Percentiles rank a stretch among this genome's conserved stretches.
Conservation (phyloP, 139 green algal genomes). For the Chlamydomonas sp. region DNA sequence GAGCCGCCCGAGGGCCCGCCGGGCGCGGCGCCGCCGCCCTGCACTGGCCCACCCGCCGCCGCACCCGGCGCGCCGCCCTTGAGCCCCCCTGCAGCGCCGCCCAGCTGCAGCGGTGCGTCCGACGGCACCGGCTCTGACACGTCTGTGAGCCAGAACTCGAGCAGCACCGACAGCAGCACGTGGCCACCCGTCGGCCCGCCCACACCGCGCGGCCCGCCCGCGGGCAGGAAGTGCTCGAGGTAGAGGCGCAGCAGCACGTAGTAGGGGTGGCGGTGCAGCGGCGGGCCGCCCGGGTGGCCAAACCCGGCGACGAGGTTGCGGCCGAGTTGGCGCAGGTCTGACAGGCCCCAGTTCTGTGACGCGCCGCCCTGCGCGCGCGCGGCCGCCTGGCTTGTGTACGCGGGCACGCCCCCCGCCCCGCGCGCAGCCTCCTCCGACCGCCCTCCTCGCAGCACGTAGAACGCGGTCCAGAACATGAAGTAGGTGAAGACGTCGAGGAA, state of each 20-base stretch:
- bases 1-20: too few species aligned
- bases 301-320: slow-evolving; percentile 8
- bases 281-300: background rate
- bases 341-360: slow-evolving; percentile 5
- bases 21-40: too few species aligned
- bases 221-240: slow-evolving; percentile 57
- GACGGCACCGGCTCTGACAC: slow-evolving; percentile 49
- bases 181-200: too few species aligned
- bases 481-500: slow-evolving; percentile 63
- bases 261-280: slow-evolving; percentile 48
- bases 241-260: slow-evolving; percentile 53
- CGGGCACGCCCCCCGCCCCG: background rate
- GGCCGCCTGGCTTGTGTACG: too few species aligned
- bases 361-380: too few species aligned
- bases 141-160: slow-evolving; percentile 78
- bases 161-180: slow-evolving; percentile 49
- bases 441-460: slow-evolving; percentile 64
- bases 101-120: slow-evolving; percentile 3
- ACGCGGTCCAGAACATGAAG: slow-evolving; percentile 75
- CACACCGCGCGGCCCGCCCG: too few species aligned
- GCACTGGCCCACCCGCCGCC: background rate
- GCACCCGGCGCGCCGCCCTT: background rate
- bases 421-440: background rate
- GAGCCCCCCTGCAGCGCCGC: background rate
- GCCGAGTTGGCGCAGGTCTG: slow-evolving; percentile 16